These are phyloP conservation scores for Rhodotorula graminis DNA, from an alignment of 768 basidiomycete genomes.

Conservation along the genomic window DNA sequence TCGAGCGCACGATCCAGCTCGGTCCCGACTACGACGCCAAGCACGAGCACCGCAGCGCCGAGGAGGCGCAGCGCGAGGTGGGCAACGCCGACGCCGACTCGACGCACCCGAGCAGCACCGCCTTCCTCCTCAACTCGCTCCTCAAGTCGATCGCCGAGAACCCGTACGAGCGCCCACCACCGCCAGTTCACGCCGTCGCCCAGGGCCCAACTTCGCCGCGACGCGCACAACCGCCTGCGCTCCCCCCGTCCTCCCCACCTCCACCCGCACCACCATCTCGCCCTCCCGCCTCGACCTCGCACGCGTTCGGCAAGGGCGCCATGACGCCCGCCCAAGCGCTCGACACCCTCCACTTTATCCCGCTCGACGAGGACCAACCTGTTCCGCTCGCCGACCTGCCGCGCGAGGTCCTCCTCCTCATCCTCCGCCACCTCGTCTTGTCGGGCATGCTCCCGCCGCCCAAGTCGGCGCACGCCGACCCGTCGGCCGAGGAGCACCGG, in stretches of 20 bases:
- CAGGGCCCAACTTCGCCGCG: neutral
- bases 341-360: constrained; percentile 28
- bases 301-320: too few relatives aligned
- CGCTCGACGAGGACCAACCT: constrained; percentile 21
- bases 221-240: neutral
- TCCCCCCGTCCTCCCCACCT: neutral
- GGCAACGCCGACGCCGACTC: constrained; percentile 15
- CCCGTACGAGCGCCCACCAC: constrained; percentile 31
- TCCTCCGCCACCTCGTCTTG: constrained; percentile 30
- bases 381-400: constrained; percentile 33
- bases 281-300: neutral
- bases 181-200: neutral
- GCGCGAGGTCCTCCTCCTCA: constrained; percentile 39
- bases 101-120: constrained; percentile 33
- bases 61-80: constrained; percentile 33
- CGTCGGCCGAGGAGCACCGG: neutral
- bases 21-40: constrained; percentile 38
- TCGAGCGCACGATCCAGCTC: constrained; percentile 40
- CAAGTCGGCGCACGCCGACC: neutral
- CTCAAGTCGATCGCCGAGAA: constrained; percentile 33
- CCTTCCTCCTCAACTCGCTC: constrained; percentile 25
- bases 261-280: too few relatives aligned
- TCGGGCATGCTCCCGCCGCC: constrained; percentile 28
- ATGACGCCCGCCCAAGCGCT: constrained; percentile 19
- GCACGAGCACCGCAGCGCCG: constrained; percentile 29